Conservation (phyloP, 371 early-diverging fungal genomes). For the Mucor irregularis region DNA sequence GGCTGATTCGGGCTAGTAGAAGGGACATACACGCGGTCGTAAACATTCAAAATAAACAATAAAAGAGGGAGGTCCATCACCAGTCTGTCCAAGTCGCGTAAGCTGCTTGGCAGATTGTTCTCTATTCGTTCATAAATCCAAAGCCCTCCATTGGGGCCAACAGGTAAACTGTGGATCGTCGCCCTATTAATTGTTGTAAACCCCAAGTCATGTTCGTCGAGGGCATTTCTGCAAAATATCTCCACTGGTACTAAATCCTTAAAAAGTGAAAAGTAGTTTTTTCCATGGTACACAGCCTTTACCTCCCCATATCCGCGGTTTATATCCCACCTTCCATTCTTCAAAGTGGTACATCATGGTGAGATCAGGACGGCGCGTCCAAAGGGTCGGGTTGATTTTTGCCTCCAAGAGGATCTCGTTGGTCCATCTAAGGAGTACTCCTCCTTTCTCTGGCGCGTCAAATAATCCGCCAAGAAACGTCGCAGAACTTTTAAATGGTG, state of each 20-base stretch:
- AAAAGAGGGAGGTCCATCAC: slow-evolving; percentile 17
- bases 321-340: slow-evolving; percentile 6
- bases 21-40: slow-evolving; percentile 18
- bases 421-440: slow-evolving; percentile 7
- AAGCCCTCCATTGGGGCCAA: slow-evolving; percentile 17
- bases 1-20: slow-evolving; percentile 11
- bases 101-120: slow-evolving; percentile 11
- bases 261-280: slow-evolving; percentile 19
- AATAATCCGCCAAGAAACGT: too few relatives aligned
- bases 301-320: slow-evolving; percentile 26
- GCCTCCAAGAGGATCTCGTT: slow-evolving; percentile 15
- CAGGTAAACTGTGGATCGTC: slow-evolving; percentile 9
- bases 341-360: slow-evolving; percentile 8
- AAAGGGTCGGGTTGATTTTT: slow-evolving; percentile 6
- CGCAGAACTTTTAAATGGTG: too few relatives aligned
- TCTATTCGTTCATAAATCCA: slow-evolving; percentile 23
- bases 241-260: slow-evolving; percentile 23
- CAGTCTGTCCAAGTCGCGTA: slow-evolving; percentile 23
- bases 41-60: slow-evolving; percentile 22
- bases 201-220: slow-evolving; percentile 17
- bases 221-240: slow-evolving; percentile 25
- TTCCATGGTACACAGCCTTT: slow-evolving; percentile 6
- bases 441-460: too few relatives aligned
- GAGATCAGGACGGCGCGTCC: slow-evolving; percentile 13
- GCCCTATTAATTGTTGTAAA: slow-evolving; percentile 17